These are phyloP conservation scores for Talaromyces stipitatus DNA, from an alignment of 495 filamentous ascomycete genomes.

Conservation along the genomic window DNA sequence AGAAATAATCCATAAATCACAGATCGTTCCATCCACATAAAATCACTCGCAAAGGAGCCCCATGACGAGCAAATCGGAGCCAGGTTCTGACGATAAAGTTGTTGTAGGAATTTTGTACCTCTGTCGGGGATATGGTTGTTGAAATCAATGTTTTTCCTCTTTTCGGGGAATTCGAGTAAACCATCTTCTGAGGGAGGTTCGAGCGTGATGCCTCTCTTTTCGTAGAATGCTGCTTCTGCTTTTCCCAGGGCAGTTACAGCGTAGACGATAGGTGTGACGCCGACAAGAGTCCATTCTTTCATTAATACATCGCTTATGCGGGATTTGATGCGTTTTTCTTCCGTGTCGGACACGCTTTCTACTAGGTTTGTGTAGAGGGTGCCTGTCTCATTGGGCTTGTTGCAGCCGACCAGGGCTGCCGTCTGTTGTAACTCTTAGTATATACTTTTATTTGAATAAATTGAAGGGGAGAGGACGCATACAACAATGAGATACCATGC, in stretches of 20 bases:
- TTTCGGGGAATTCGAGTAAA: constrained; percentile 7
- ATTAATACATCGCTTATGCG: constrained; percentile 14
- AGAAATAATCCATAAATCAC: constrained; percentile 53
- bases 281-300: constrained; percentile 17
- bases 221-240: constrained; percentile 10
- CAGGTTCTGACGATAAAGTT: constrained; percentile 12
- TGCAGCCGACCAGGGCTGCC: constrained; percentile 11
- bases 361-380: constrained; percentile 13
- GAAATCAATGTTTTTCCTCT: constrained; percentile 8
- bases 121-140: constrained; percentile 5
- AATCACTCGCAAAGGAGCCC: constrained; percentile 10
- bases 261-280: constrained; percentile 12
- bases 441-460: not conserved
- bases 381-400: constrained; percentile 2
- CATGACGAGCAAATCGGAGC: constrained; percentile 11
- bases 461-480: not conserved
- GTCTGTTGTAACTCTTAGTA: constrained; percentile 6
- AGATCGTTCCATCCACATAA: constrained; percentile 9
- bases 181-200: constrained; percentile 4
- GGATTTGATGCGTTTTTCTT: constrained; percentile 8
- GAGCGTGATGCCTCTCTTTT: constrained; percentile 1
- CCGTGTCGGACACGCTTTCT: not conserved
- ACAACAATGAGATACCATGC: constrained; percentile 15
- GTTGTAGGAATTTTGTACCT: constrained; percentile 11
- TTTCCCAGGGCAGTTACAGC: constrained; percentile 11